Evolutionary conservation across 768 basidiomycete genomes (phyloP), one percentile per base, ranked within the genome.

Genomic region (Amanita jacksonii): DNA sequence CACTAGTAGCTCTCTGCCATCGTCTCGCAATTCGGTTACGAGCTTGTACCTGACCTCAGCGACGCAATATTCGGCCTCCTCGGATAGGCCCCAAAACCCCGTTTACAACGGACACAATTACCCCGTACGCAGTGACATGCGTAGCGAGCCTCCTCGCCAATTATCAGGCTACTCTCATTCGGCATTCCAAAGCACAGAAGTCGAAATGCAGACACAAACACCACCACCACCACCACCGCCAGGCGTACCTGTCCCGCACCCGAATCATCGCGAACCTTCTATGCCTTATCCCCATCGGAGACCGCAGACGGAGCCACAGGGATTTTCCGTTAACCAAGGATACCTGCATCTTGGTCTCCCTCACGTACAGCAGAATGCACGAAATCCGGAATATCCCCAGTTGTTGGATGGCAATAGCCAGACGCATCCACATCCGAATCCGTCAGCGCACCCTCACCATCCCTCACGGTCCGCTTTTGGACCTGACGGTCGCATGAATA

Each of bases 281-380:
- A 51, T 73, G 45, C 61, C 73, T 10, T 81, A 72, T 54, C 67
- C 69, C 31, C 76, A 75, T 51, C 69, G 78, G 48, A 71, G 80
- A 40, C 67, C 77, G 30, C 62, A 73, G 40, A 76, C 74, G 23
- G 79, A 80, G 37, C 69, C 77, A 18, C 75, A 74, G 50, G 67
- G 66, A 13, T 76, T 68, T 57, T 62, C 73, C 28, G 61, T 72
- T 39, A 65, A 64, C 23, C 67, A 73, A 47, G 70, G 70, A 49
- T 70, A 71, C 46, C 62, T 64, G 38, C 74, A 72, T 56, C 69
- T 73, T 45, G 66, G 70, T 49, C 67, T 71, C 20, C 51, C 63
- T 9, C 69, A 70, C 25, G 62, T 66, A 25, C 65, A 61, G 22
- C 60, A 61, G 31, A 61, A 58, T 32, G 54, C 67, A 22, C 72